Evolutionary conservation across 345 rosid species (phyloP), one percentile per base, ranked within the genome.

Genomic region (Clarkia xantiana): DNA sequence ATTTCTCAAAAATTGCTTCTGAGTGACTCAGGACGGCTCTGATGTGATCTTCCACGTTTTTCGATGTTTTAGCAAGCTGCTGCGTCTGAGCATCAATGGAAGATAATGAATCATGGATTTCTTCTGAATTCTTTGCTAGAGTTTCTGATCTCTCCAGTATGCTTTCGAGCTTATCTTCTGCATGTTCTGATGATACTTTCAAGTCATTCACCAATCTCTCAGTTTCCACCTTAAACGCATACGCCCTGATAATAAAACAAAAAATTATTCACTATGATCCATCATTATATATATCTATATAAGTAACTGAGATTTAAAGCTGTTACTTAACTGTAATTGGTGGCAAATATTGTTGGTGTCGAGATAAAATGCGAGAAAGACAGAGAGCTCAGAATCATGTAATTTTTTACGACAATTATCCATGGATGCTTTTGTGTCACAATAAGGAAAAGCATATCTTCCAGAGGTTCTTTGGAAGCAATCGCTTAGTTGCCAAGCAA

Each of bases 301-400:
- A 29, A 29, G 8, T 29, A 11, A 47, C 2, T n/a, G 22, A 49
- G 54, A 38, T 39, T 14, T 16, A 38, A 23, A 16, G 16, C 0
- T 9, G 39, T 47, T 19, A n/a, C n/a, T n/a, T n/a, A n/a, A 59
- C 96, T 83, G 94, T 62, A 90, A 62, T 61, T 86, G 96, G 55
- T 86, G 70, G 62, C 96, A 90, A 62, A 90, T 83, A 55, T 89
- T 64, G 63, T 83, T 81, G 49, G 93, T 70, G 62, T 90, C 94
- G 16, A 86, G 71, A 39, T 68, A 58, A 64, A 81, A 86, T 3
- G 75, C 82, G 0, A 86, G 86, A 65, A 72, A 90, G 42, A 78
- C 68, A 51, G 64, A 69, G 34, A 72, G 76, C 55, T 75, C 81
- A 44, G 71, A 58, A 19, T 79, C 80, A 45, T 73, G 67, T 8